Evolutionary conservation across 2,329 filamentous ascomycete species (phyloP), one percentile per base, ranked within the genome.

Genomic region (Endothia cerciana): DNA sequence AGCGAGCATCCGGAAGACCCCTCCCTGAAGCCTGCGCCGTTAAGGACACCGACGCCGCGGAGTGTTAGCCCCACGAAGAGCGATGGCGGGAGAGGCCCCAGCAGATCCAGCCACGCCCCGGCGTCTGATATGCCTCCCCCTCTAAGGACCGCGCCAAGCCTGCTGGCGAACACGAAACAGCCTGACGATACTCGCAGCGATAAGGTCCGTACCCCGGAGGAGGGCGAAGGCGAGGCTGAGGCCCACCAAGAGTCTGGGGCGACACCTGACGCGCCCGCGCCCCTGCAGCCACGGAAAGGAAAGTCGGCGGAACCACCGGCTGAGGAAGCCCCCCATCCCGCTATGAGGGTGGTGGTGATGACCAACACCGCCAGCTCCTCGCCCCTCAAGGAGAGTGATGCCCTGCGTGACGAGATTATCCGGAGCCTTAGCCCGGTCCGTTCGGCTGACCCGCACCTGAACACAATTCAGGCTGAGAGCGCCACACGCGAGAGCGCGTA

Each of bases 391-490:
- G 90, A 93, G 72, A 93, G 86, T 71, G 91, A 94, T 70, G 82
- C 85, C 64, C 75, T 94, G 57, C 84, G 88, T 36, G 89, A 92
- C 66, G 91, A 94, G 71, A 94, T 94, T 63, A 87, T 92, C 62
- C 87, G 86, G 65, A 91, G 87, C 51, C 79, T 94, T 2, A 88
- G 83, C 63, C 84, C 88, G 0, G 74, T 79, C 15, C 77, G 77
- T 38, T 72, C 77, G 40, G 66, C 71, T 6, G 51, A 68, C 19
- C 60, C 67, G 2, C 59, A 45, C 4, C 43, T 38, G 33, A 28
- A 67, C 10, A 25, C 47, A 8, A 15, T 41, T 2, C 47, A 45
- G 13, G 60, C 56, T 17, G 69, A 69, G 33, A 66, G 65, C n/a
- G 68, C 67, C 5, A 61, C 69, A 2, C 71, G 86, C 49, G 87